phyloP scores from a whole-genome alignment of 163 green algal genomes.

The Chloromonas sp. region DNA sequence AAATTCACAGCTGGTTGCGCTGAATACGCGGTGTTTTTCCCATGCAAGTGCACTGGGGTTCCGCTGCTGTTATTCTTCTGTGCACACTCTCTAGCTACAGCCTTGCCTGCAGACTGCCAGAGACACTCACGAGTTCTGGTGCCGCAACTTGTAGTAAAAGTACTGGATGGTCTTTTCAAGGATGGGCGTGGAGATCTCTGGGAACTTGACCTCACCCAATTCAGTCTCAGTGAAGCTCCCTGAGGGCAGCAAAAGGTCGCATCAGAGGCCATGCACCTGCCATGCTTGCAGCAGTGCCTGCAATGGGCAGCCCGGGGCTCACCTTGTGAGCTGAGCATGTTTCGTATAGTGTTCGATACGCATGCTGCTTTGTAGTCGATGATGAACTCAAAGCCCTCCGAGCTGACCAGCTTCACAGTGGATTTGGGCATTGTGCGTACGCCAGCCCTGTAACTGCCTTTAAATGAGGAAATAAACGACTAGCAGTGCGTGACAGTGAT shows the following conservation, averaged over 20 bases:
- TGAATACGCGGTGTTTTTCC: too few species aligned
- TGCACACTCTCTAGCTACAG: too few species aligned
- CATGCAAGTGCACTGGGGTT: too few species aligned
- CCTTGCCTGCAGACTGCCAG: too few species aligned
- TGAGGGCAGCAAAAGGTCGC: slow-evolving; percentile 23
- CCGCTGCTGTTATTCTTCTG: too few species aligned
- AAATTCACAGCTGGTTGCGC: too few species aligned
- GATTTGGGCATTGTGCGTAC: slow-evolving; percentile 15
- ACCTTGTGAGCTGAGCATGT: slow-evolving; percentile 95
- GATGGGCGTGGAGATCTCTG: slow-evolving; percentile 84
- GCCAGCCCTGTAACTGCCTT: background rate
- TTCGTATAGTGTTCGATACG: slow-evolving; percentile 94
- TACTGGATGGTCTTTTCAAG: slow-evolving; percentile 96
- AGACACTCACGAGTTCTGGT: slow-evolving; percentile 75
- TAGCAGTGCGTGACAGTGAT: too few species aligned
- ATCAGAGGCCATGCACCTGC: background rate
- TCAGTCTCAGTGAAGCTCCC: slow-evolving; percentile 92
- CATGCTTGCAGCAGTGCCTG: background rate
- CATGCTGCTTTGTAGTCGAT: slow-evolving; percentile 91
- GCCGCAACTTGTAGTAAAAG: slow-evolving; percentile 97
- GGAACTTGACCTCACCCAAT: slow-evolving; percentile 81
- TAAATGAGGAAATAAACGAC: background rate
- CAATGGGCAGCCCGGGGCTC: background rate
- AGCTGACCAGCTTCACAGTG: slow-evolving; percentile 88
- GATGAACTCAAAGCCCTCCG: slow-evolving; percentile 95